A percentile compares a stretch with the other conserved stretches of the same genome.
Evolutionary conservation across 331 rosid species (phyloP).

Genomic region (Erythrophleum ivorense): DNA sequence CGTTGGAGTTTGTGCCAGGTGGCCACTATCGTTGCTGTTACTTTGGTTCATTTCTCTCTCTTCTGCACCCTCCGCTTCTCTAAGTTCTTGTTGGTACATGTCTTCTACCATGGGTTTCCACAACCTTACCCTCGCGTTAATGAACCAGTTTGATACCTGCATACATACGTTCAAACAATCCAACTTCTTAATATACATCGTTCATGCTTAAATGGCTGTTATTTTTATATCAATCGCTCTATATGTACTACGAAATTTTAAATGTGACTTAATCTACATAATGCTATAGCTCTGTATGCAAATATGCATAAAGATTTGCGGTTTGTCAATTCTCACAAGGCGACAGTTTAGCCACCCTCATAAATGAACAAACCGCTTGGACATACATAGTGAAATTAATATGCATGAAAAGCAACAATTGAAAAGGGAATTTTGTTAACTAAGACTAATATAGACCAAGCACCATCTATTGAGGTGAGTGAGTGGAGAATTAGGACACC

Average conservation of each 20-base stretch:
- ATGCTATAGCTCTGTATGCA: not conserved
- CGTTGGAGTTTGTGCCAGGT: slow-evolving; percentile 8
- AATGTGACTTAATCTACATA: not conserved
- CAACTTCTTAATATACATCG: not conserved
- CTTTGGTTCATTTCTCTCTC: slow-evolving; percentile 48
- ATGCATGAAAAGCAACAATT: not conserved
- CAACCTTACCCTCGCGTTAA: slow-evolving; percentile 99
- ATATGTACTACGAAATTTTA: too few relatives aligned
- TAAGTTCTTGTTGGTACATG: slow-evolving; percentile 94
- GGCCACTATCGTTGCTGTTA: slow-evolving; percentile 29
- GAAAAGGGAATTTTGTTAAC: not conserved
- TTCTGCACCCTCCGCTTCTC: slow-evolving; percentile 55
- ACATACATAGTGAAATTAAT: not conserved
- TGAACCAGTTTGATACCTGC: slow-evolving; percentile 99
- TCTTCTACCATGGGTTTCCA: slow-evolving; percentile 99
- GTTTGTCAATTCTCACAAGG: not conserved
- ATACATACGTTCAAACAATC: not conserved
- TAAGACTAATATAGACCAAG: not conserved
- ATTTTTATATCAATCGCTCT: too few relatives aligned
- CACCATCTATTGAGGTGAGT: not conserved
- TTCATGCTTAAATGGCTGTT: not conserved
- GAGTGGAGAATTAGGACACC: slow-evolving; percentile 4
- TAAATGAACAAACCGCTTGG: not conserved
- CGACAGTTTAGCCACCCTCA: not conserved
- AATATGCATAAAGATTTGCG: not conserved